Evolutionary conservation across 1,284 basidiomycete species (phyloP), one percentile per base, ranked within the genome.

Genomic region (Trametes pubescens): DNA sequence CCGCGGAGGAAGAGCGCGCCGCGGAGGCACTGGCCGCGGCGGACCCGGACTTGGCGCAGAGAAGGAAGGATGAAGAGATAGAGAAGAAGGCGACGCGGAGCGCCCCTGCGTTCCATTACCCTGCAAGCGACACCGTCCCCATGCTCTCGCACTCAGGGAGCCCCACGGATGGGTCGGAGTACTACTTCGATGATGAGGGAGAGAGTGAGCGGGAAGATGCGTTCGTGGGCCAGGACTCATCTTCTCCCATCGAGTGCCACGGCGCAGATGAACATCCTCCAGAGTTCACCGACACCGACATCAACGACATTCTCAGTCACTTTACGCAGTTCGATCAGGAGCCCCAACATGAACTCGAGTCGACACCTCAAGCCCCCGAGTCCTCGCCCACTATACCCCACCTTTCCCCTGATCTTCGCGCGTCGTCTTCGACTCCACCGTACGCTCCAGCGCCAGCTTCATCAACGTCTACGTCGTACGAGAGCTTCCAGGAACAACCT

Each of bases 31-130:
- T 80, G 62, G 77, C 80, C 21, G 79, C 79, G 21, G 80, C 82
- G 68, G 77, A 80, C 65, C 72, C 79, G 10, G 75, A 79, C 53
- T 78, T 79, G 58, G 76, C 76, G 44, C 75, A 75, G 38, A 80
- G 80, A 65, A 77, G 78, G n/a, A 77, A 79, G 65, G 79, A 81
- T 57, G 76, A 75, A 53, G 79, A 82, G 34, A 78, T 82, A 55
- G 81, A 80, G 68, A 82, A 81, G 63, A 80, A 80, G 72, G 83
- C 85, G 51, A 90, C 89, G 38, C 86, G 88, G 66, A 84, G 83
- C 7, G 87, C 89, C 0, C 90, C 91, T 57, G 86, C 89, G 3
- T 92, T 92, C 70, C 90, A 91, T 73, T 91, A 89, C 37, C 90
- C 86, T 11, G 85, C 84, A 38, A 82, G 80, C 57, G 83, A 86